Evolutionary conservation across 163 green algal genomes (phyloP), one percentile per base, ranked within the genome.

Genomic region (Scenedesmus sp.): DNA sequence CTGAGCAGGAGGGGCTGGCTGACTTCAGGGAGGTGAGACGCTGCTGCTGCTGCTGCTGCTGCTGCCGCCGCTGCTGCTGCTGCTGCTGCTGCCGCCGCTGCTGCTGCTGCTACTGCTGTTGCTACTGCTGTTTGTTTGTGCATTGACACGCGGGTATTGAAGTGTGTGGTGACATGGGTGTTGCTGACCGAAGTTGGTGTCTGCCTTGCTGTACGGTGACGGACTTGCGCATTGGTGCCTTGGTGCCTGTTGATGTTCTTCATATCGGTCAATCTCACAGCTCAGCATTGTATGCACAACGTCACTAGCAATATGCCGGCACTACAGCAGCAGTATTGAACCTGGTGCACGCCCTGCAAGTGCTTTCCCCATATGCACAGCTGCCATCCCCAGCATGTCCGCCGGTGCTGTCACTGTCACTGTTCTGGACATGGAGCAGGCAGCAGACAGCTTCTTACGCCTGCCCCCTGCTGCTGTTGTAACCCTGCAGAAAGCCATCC

Each of bases 11-110:
- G 81, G 86, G 86, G 12, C 86, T 96, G 60, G 20, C 85, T 52
- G 89, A 93, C 76, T 95, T 96, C 93, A 88, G 92, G 74, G 93
- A 96, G 91, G 94, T 94, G 83, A 13, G 93, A 76, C 20, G 12
- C 86, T n/a, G 5, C 54, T 34, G 54, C 13, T 60, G 87, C 73
- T 76, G 54, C 56, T 60, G 23, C 52, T 77, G 52, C 54, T 62
- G 20, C 23, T 64, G 59, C 8, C 59, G 8, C 5, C 59, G 6
- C n/a, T n/a, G 62, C 62, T 70, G 62, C 62, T 86, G 4, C 62
- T 74, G 66, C 26, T 15, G 9, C 12, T 82, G 73, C 70, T n/a
- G 7, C 15, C 15, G 66, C 5, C 59, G 6, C n/a, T n/a, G 62
- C 62, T 70, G 62, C 62, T 86, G 4, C 62, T 74, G 66, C 26